Evolutionary conservation across 139 green algal species (phyloP).

Genomic region (Ettlia oleoabundans): DNA sequence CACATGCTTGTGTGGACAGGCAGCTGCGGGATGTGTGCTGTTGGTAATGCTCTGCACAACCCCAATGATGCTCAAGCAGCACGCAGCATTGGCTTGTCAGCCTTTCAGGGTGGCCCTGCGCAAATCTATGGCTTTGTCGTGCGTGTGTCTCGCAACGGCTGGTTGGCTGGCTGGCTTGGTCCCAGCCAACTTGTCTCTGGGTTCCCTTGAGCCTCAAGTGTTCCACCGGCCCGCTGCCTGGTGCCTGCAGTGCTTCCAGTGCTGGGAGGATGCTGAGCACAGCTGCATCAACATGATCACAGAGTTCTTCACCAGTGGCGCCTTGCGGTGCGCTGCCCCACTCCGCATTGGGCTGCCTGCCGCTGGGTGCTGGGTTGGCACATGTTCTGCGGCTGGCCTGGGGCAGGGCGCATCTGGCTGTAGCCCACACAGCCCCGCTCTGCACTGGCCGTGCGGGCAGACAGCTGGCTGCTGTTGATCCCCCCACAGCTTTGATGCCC

Average conservation of each 20-base stretch:
- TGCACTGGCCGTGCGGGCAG: too few species aligned
- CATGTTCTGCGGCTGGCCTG: neutral
- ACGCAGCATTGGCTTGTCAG: neutral
- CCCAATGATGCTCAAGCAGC: neutral
- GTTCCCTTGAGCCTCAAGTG: too few species aligned
- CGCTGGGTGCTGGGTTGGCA: neutral
- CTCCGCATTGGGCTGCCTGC: neutral
- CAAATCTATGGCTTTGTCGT: neutral
- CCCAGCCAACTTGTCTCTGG: too few species aligned
- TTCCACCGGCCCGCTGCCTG: too few species aligned
- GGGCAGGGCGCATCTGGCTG: neutral
- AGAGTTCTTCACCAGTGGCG: conserved; percentile 93
- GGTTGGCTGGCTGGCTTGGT: neutral
- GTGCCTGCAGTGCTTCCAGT: conserved; percentile 82
- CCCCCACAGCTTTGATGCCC: too few species aligned
- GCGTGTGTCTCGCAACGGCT: neutral
- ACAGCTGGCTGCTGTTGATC: too few species aligned
- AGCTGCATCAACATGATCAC: conserved; percentile 93
- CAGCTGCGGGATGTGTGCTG: neutral
- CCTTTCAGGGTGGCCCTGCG: neutral
- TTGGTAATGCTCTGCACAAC: too few species aligned
- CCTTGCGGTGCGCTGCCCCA: conserved; percentile 71
- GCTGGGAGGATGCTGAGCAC: conserved; percentile 75
- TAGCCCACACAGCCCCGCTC: too few species aligned
- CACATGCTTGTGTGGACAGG: neutral